Percentiles rank a stretch among this genome's conserved stretches.
Conservation (phyloP, 2,329 filamentous ascomycete genomes). For the Alternaria sp. region DNA sequence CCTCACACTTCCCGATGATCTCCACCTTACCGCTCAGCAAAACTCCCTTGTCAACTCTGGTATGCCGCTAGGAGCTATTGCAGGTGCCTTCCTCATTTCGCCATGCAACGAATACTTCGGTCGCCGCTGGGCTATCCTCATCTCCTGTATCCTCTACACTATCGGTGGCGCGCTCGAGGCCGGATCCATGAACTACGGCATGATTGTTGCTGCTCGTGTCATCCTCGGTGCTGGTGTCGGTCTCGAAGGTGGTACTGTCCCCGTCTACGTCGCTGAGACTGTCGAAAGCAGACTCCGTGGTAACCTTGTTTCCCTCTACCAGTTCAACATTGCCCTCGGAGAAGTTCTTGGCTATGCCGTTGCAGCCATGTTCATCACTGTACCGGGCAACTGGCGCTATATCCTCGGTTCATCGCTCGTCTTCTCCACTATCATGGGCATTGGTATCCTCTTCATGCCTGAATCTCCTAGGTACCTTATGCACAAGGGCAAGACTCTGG, state of each 20-base stretch:
- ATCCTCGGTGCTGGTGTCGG: slow-evolving; percentile 76
- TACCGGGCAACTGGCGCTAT: slow-evolving; percentile 75
- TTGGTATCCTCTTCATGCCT: slow-evolving; percentile 75
- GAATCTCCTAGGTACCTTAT: slow-evolving; percentile 74
- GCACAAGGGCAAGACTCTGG: slow-evolving; percentile 68
- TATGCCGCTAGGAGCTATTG: slow-evolving; percentile 76
- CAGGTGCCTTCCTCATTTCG: slow-evolving; percentile 71
- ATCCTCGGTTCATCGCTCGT: slow-evolving; percentile 76
- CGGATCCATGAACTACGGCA: slow-evolving; percentile 72
- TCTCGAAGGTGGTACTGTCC: slow-evolving; percentile 76
- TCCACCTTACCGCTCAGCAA: slow-evolving; percentile 63
- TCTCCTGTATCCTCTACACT: slow-evolving; percentile 74
- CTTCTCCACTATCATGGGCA: slow-evolving; percentile 70
- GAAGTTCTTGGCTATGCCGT: slow-evolving; percentile 78
- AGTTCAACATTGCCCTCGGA: slow-evolving; percentile 78
- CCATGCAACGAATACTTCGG: slow-evolving; percentile 74
- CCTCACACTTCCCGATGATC: slow-evolving; percentile 68
- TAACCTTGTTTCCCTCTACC: slow-evolving; percentile 77
- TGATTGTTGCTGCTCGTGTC: slow-evolving; percentile 74
- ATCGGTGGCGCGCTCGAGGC: slow-evolving; percentile 74
- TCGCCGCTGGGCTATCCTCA: slow-evolving; percentile 72
- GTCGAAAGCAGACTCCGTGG: slow-evolving; percentile 73
- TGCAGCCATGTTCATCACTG: slow-evolving; percentile 75
- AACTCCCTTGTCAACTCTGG: slow-evolving; percentile 73
- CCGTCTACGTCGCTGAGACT: slow-evolving; percentile 77